Conservation (phyloP, 371 early-diverging fungal species). For the Syncephalastrum monosporum region DNA sequence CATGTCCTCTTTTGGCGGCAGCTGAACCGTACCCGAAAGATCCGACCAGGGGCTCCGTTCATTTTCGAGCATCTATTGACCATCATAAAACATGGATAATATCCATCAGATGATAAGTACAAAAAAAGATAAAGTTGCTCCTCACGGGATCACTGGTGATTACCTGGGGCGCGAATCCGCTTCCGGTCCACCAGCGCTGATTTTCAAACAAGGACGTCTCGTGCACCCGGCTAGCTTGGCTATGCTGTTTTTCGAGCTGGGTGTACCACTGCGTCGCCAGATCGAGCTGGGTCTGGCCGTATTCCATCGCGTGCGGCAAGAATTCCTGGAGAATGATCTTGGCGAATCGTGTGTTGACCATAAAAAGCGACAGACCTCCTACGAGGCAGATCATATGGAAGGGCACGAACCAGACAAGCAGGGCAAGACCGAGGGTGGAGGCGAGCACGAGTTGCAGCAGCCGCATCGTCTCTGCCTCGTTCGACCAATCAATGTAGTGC, state of each 20-base stretch:
- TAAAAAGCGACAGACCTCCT: conserved; percentile 29
- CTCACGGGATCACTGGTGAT: neutral
- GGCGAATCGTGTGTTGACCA: conserved; percentile 40
- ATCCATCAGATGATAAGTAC: neutral
- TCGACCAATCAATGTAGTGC: conserved; percentile 40
- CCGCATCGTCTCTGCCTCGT: conserved; percentile 31
- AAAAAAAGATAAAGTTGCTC: conserved; percentile 1
- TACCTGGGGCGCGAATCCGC: conserved; percentile 46
- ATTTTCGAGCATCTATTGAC: conserved; percentile 13
- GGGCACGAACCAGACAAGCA: conserved; percentile 35
- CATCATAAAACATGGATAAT: neutral
- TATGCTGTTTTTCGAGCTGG: conserved; percentile 23
- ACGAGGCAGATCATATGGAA: conserved; percentile 23
- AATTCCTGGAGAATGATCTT: conserved; percentile 33
- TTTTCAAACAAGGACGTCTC: conserved; percentile 45
- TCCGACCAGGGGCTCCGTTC: conserved; percentile 41
- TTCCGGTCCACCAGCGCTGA: conserved; percentile 45
- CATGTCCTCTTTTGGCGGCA: conserved; percentile 33
- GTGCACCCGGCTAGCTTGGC: conserved; percentile 14
- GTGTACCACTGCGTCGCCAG: conserved; percentile 17
- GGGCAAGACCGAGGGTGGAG: conserved; percentile 13
- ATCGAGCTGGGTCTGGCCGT: conserved; percentile 19
- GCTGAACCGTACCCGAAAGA: conserved; percentile 25
- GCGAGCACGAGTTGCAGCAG: conserved; percentile 31
- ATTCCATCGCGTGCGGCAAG: conserved; percentile 25